These are phyloP conservation scores for Skeletonema marinoi DNA, from an alignment of 108 stramenopile genomes.

Conservation along the genomic window DNA sequence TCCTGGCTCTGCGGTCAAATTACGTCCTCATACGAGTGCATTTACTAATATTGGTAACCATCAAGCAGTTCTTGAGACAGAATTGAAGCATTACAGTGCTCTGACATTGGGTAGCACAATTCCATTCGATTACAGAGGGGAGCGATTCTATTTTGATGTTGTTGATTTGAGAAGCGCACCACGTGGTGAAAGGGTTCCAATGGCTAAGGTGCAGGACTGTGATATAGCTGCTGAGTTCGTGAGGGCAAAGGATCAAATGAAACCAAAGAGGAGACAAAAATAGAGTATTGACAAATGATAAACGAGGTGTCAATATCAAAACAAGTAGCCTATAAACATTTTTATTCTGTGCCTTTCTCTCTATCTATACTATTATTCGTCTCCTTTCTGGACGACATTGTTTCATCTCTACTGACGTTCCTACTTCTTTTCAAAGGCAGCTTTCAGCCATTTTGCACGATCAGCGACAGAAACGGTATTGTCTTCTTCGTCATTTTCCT, in stretches of 20 bases:
- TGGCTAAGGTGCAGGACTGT: slow-evolving; percentile 88
- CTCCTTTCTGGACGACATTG: background rate
- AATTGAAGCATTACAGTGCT: slow-evolving; percentile 82
- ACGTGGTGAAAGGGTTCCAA: slow-evolving; percentile 75
- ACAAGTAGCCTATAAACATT: background rate
- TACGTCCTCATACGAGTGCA: slow-evolving; percentile 76
- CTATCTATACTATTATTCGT: background rate
- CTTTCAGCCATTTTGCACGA: slow-evolving; percentile 43
- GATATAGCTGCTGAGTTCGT: slow-evolving; percentile 87
- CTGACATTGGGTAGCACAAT: slow-evolving; percentile 81
- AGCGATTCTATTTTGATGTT: slow-evolving; percentile 89
- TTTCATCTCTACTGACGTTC: background rate
- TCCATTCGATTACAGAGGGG: slow-evolving; percentile 83
- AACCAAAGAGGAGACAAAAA: slow-evolving; percentile 25
- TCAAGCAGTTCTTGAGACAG: slow-evolving; percentile 89
- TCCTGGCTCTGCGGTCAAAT: slow-evolving; percentile 72
- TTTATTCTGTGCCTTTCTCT: background rate
- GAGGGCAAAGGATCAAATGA: slow-evolving; percentile 69
- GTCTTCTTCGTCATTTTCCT: background rate
- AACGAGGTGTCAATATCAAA: background rate
- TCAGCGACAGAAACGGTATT: slow-evolving; percentile 27
- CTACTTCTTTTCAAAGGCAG: slow-evolving; percentile 18
- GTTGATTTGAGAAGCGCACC: slow-evolving; percentile 83
- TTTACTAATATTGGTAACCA: slow-evolving; percentile 81
- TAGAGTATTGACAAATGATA: background rate